Evolutionary conservation across 1,284 basidiomycete genomes (phyloP).

Genomic region (Rhodofomes roseus): DNA sequence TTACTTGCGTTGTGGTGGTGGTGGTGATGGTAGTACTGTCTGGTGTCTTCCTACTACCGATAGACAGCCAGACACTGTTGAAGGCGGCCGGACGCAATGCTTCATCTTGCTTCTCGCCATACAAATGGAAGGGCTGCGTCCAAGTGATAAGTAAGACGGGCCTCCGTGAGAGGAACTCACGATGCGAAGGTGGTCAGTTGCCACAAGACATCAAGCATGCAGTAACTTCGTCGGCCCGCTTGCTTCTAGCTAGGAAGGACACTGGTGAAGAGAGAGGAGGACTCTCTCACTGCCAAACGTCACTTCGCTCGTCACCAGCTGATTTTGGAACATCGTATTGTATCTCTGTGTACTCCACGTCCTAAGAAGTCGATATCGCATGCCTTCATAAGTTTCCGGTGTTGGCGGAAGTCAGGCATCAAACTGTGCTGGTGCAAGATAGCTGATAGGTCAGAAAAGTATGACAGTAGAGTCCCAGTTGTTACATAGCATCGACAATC

Average conservation of each 20-base stretch:
- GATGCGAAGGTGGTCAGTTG: neutral
- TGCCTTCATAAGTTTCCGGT: neutral
- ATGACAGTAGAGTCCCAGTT: slow-evolving; percentile 3
- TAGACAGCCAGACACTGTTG: neutral
- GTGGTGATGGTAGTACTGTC: no score
- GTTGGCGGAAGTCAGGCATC: neutral
- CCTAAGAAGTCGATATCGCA: neutral
- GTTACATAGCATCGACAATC: slow-evolving; percentile 77
- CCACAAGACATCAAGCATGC: neutral
- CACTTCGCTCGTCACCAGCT: neutral
- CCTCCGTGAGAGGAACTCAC: slow-evolving; percentile 5
- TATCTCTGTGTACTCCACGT: no score
- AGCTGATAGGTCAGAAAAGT: neutral
- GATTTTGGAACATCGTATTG: no score
- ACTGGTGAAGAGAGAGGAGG: no score
- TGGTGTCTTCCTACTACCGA: neutral
- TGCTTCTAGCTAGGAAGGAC: neutral
- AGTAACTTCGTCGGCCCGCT: neutral
- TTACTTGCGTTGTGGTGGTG: no score
- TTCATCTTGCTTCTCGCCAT: neutral
- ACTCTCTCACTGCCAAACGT: neutral
- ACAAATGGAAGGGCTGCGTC: neutral
- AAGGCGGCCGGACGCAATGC: neutral
- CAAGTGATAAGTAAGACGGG: neutral
- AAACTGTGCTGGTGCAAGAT: neutral